Evolutionary conservation across 2,329 filamentous ascomycete species (phyloP), one percentile per base, ranked within the genome.

Genomic region (Beauveria australis): DNA sequence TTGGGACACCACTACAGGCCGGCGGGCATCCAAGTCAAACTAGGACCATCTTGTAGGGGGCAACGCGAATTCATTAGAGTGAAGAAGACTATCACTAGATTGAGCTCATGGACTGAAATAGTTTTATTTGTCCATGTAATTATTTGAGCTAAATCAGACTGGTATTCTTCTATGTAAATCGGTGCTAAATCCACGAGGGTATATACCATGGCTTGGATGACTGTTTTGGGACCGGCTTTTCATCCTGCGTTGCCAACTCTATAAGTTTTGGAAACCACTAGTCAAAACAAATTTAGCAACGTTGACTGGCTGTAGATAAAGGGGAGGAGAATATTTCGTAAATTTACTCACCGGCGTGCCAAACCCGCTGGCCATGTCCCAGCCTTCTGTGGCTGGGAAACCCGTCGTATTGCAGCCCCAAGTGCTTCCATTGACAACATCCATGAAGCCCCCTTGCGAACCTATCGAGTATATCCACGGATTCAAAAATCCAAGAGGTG

Each of bases 401-500:
- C 57, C 57, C 4, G 48, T 33, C 22, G 57, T 60, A 40, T 60
- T 60, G n/a, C 57, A 60, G 16, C 57, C 57, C 8, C 4, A 12
- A 1, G 57, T 60, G 30, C 43, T 53, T 2, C 57, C 57, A 7
- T 53, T 28, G n/a, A 60, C 57, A 5, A 60, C n/a, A 19, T 60
- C 57, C 41, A 14, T 16, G 28, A 60, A 60, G 3, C 67, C 8
- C 64, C 52, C 2, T 64, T 3, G 18, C 61, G 59, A 18, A 2
- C 61, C 64, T 2, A 43, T 41, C 8, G 49, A 48, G 62, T 81
- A 81, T 9, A 81, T 67, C 72, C 76, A 79, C 3, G 79, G 78
- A 64, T 80, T 81, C 33, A 81, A 62, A 63, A 81, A 81, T 2
- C 79, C 78, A 48, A 81, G 68, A 1, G 68, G 64, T 7, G 75